These are phyloP conservation scores for Phycomyces blakesleeanus DNA, from an alignment of 192 early-diverging fungal species.

Conservation along the genomic window DNA sequence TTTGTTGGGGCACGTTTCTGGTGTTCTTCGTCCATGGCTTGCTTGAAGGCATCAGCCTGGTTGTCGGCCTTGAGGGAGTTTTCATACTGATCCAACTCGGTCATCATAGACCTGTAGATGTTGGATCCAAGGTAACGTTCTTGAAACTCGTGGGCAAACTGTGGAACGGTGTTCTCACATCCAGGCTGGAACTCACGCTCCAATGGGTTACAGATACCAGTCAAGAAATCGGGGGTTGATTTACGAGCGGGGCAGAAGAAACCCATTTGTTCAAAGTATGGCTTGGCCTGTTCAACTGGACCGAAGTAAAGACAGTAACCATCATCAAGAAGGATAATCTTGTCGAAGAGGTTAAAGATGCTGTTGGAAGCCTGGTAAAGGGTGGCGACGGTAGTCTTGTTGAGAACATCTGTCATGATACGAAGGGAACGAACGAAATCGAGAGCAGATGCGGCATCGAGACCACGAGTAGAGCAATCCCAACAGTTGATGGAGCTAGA, in stretches of 20 bases:
- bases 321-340: conserved; percentile 59
- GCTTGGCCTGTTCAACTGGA: conserved; percentile 50
- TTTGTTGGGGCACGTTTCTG: conserved; percentile 43
- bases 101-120: conserved; percentile 37
- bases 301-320: conserved; percentile 72
- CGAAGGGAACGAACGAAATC: conserved; percentile 76
- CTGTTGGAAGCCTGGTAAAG: conserved; percentile 74
- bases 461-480: conserved; percentile 65
- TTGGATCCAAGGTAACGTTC: conserved; percentile 43
- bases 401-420: conserved; percentile 65
- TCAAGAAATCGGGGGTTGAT: conserved; percentile 70
- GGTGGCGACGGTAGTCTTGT: conserved; percentile 55
- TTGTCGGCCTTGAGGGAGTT: conserved; percentile 22
- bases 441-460: conserved; percentile 78
- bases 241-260: conserved; percentile 60
- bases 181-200: conserved; percentile 51
- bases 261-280: conserved; percentile 62
- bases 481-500: conserved; percentile 56
- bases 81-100: conserved; percentile 44
- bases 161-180: conserved; percentile 52
- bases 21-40: conserved; percentile 54
- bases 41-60: conserved; percentile 32
- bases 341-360: conserved; percentile 74
- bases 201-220: conserved; percentile 60
- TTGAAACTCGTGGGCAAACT: conserved; percentile 63